phyloP scores from a whole-genome alignment of 495 filamentous ascomycete genomes.

The Lindgomyces ingoldianus region DNA sequence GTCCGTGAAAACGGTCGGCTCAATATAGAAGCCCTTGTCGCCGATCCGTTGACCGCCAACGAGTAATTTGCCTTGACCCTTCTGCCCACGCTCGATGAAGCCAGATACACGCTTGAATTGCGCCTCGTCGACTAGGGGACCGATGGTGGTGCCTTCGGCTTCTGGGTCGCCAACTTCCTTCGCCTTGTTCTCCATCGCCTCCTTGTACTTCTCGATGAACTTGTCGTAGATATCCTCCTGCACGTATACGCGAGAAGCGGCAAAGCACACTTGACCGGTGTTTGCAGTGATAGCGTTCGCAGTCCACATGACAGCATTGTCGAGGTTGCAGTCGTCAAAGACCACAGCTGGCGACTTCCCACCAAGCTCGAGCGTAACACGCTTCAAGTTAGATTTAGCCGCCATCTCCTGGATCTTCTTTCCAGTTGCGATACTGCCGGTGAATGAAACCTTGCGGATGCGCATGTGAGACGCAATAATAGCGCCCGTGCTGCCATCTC shows the following conservation, averaged over 20 bases:
- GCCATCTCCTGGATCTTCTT: conserved; percentile 46
- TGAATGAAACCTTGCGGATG: conserved; percentile 43
- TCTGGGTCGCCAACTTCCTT: conserved; percentile 41
- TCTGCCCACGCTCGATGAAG: conserved; percentile 38
- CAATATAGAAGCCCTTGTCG: conserved; percentile 48
- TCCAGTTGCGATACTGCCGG: conserved; percentile 36
- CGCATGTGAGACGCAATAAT: conserved; percentile 47
- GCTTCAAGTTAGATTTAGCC: conserved; percentile 53
- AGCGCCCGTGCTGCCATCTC: conserved; percentile 44
- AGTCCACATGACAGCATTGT: conserved; percentile 48
- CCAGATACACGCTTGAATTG: conserved; percentile 42
- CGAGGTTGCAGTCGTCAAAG: conserved; percentile 51
- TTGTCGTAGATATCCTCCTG: conserved; percentile 58
- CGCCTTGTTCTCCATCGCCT: conserved; percentile 38
- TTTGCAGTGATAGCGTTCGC: conserved; percentile 52
- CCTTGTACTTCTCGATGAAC: conserved; percentile 50
- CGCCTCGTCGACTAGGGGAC: conserved; percentile 40
- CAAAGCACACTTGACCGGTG: conserved; percentile 58
- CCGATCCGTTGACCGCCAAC: conserved; percentile 35
- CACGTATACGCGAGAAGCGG: conserved; percentile 55
- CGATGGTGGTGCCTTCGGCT: conserved; percentile 30
- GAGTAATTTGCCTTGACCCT: conserved; percentile 32
- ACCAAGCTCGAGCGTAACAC: conserved; percentile 51
- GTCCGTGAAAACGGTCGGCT: conserved; percentile 52
- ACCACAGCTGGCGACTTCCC: conserved; percentile 52